Evolutionary conservation across 2,329 filamentous ascomycete genomes (phyloP).

Genomic region (Trichophyton simii): DNA sequence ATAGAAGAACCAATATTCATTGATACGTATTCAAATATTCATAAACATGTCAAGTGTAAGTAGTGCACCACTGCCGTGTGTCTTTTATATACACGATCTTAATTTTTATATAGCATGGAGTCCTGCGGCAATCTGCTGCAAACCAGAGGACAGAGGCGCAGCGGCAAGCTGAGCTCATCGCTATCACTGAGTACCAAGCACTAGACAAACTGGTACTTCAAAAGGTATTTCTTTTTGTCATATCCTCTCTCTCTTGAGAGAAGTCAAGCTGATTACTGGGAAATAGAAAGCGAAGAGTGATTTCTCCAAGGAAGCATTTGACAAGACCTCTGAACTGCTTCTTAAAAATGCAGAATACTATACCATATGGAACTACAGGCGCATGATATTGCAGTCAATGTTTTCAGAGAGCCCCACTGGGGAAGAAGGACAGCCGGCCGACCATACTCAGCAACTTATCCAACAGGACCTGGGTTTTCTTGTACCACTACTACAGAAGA

Average conservation of each 20-base stretch:
- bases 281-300: conserved; percentile 28
- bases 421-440: conserved; percentile 24
- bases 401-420: conserved; percentile 27
- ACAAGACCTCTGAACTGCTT: conserved; percentile 33
- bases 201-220: conserved; percentile 55
- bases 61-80: conserved; percentile 1
- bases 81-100: background rate
- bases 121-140: conserved; percentile 54
- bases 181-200: conserved; percentile 62
- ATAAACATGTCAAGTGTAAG: conserved; percentile 23
- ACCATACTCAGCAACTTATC: conserved; percentile 43
- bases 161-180: conserved; percentile 56
- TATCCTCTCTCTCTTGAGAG: background rate
- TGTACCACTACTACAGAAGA: conserved; percentile 69
- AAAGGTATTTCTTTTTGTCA: conserved; percentile 39
- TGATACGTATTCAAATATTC: background rate
- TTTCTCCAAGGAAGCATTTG: conserved; percentile 32
- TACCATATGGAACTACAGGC: conserved; percentile 44
- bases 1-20: background rate
- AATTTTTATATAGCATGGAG: conserved; percentile 55
- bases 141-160: conserved; percentile 55
- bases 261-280: background rate
- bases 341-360: conserved; percentile 38
- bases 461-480: conserved; percentile 67
- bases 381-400: conserved; percentile 54